These are phyloP conservation scores for Coemansia sp. DNA, from an alignment of 192 early-diverging fungal genomes.

Conservation along the genomic window DNA sequence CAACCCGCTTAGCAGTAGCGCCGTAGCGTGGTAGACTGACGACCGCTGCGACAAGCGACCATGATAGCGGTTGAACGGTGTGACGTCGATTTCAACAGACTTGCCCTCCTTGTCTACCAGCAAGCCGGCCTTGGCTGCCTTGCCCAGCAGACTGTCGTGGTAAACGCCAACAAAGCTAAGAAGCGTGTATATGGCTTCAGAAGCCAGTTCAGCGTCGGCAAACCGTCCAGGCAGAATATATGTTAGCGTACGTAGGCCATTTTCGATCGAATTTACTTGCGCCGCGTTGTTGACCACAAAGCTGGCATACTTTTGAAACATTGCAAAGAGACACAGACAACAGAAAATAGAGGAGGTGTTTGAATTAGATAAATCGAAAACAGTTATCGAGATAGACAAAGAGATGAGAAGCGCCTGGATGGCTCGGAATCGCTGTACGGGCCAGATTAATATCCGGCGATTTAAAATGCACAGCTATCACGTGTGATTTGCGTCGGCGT, in stretches of 20 bases:
- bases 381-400: not conserved
- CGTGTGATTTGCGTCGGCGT: not conserved
- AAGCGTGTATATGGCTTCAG: conserved; percentile 79
- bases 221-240: conserved; percentile 94
- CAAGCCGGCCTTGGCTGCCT: conserved; percentile 36
- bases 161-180: conserved; percentile 79
- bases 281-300: conserved; percentile 87
- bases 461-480: not conserved
- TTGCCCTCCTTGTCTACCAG: conserved; percentile 33
- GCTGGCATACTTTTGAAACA: conserved; percentile 72
- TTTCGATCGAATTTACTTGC: conserved; percentile 85
- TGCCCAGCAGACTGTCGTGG: conserved; percentile 74
- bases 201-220: conserved; percentile 86
- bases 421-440: not conserved
- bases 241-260: conserved; percentile 77
- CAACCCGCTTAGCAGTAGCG: conserved; percentile 65
- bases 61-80: conserved; percentile 73
- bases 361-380: not conserved
- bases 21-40: conserved; percentile 53
- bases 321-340: not conserved
- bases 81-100: conserved; percentile 16
- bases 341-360: not conserved
- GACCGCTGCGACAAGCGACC: conserved; percentile 54
- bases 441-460: not conserved
- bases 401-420: not conserved